Evolutionary conservation across 1,284 basidiomycete species (phyloP), one percentile per base, ranked within the genome.

Genomic region (Cryptococcus sp.): DNA sequence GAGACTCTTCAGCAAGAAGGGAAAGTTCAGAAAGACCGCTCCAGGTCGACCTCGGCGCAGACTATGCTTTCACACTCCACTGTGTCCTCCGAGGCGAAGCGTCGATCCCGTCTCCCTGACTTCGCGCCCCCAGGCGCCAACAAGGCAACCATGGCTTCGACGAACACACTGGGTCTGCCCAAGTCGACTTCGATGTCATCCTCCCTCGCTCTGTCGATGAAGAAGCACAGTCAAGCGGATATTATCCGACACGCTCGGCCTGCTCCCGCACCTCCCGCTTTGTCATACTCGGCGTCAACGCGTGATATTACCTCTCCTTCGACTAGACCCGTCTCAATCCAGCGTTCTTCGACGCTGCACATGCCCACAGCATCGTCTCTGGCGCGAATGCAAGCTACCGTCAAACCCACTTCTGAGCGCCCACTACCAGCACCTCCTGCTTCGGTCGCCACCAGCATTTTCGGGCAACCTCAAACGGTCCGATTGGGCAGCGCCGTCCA

Each of bases 361-460:
- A 50, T 67, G 5, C 74, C 75, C 0, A 77, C 75, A 5, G 73
- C 72, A 0, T 68, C 72, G 19, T 75, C 72, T 4, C 50, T 70
- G 0, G 75, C 75, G 1, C 59, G 75, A 30, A 75, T 74, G 72
- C 73, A 77, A 58, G 71, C 75, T 23, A 77, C 72, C 10, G 65
- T 77, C 50, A 70, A 65, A 59, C 75, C 73, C 3, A 61, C 57
- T 5, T 27, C 55, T 0, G 46, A 58, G 8, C 58, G 63, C 20
- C 65, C 62, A 0, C 59, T 60, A 16, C 67, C 71, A 6, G 49
- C 52, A 27, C 19, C 45, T 0, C 52, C 52, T 48, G 35, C 35
- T 17, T 5, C 22, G 1, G 39, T 43, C 25, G 39, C 41, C 16
- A 8, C 30, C 30, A 8, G 30, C 13, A 35, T 10, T 13, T 13